Conservation (phyloP, 306 rosid species). For the Casuarina glauca region DNA sequence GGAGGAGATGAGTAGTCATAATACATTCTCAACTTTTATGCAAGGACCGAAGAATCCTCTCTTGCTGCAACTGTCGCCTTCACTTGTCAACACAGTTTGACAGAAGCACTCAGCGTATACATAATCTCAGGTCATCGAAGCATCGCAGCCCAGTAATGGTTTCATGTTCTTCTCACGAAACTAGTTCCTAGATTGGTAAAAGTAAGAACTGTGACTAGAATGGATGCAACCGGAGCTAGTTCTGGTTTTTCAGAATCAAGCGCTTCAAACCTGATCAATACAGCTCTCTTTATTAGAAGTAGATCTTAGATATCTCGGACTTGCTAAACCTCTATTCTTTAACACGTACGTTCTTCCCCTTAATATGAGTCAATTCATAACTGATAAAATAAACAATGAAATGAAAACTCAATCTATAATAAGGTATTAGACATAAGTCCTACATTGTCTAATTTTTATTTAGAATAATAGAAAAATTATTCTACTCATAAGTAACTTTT, state of each 20-base stretch:
- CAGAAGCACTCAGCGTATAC: not conserved
- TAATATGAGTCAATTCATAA: no score
- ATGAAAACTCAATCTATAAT: no score
- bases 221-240: not conserved
- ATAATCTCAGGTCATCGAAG: not conserved
- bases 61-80: not conserved
- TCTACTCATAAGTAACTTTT: no score
- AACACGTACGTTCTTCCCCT: no score
- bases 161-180: not conserved
- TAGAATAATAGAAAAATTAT: no score
- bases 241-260: not conserved
- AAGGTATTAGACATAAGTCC: no score
- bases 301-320: no score
- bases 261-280: not conserved
- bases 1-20: conserved; percentile 33
- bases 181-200: not conserved
- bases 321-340: no score
- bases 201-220: not conserved
- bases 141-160: not conserved
- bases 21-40: conserved; percentile 44
- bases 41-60: conserved; percentile 16
- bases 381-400: no score
- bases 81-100: no score
- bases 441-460: no score
- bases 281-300: no score